Evolutionary conservation across 768 basidiomycete species (phyloP).

Genomic region (Amanita subjunquillea): DNA sequence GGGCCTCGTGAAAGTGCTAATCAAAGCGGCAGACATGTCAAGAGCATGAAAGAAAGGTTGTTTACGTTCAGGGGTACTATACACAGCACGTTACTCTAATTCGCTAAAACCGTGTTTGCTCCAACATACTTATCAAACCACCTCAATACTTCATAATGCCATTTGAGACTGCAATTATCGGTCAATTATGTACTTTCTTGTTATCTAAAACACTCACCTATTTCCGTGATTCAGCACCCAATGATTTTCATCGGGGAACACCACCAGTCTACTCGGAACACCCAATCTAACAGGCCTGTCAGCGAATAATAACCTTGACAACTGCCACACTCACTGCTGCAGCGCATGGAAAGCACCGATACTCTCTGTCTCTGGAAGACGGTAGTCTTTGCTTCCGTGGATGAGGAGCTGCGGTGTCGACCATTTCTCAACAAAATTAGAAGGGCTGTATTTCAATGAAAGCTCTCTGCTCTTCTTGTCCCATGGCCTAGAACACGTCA

Average conservation of each 20-base stretch:
- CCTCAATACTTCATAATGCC: conserved; percentile 90
- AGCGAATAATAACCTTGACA: not conserved
- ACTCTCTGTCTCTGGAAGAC: conserved; percentile 77
- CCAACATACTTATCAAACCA: conserved; percentile 76
- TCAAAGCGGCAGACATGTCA: conserved; percentile 1
- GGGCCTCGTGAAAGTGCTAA: conserved; percentile 2
- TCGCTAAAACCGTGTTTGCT: conserved; percentile 4
- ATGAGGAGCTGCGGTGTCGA: conserved; percentile 77
- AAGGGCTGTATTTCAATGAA: conserved; percentile 64
- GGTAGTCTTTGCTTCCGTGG: conserved; percentile 84
- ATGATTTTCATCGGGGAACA: conserved; percentile 90
- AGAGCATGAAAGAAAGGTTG: not conserved
- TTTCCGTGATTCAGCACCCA: conserved; percentile 82
- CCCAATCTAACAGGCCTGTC: conserved; percentile 34
- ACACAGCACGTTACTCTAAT: not conserved
- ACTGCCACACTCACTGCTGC: conserved; percentile 50
- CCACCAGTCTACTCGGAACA: conserved; percentile 65
- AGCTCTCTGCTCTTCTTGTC: conserved; percentile 43
- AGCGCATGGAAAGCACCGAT: conserved; percentile 80
- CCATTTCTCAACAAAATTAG: conserved; percentile 78
- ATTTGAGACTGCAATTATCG: conserved; percentile 56
- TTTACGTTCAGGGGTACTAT: not conserved
- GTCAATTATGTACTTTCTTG: not conserved
- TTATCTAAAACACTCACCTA: conserved; percentile 30
- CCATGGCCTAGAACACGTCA: conserved; percentile 43